Base-by-base conservation (phyloP, 768 basidiomycete genomes). In the Xerocomellus dryophilus region DNA sequence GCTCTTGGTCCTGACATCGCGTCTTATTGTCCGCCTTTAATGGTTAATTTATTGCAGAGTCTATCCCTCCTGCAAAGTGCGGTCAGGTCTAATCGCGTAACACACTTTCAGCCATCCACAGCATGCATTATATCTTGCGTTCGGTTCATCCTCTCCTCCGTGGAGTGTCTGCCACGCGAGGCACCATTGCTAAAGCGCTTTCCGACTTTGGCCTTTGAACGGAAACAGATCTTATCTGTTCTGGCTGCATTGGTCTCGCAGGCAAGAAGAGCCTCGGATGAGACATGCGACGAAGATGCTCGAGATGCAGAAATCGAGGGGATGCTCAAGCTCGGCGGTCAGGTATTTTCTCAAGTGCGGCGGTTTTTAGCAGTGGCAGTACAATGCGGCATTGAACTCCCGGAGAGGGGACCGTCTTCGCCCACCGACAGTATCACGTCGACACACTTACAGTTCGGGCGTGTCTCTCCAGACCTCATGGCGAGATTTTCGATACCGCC, bases 61-160 rank as follows among this genome's bases (percentile, higher is more conserved):
- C 76, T 98, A 38, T 86, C 88, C 8, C 78, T 98, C 40, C 78
- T 99, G 21, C 89, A 95, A 64, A 88, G 81, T 51, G 90, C 94
- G 6, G 93, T 93, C 18, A 78, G 83, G 40, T 77, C 83, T n/a
- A 85, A 85, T 61, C 84, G 90, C 43, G 73, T 82, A 25, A 73
- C 85, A 3, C 96, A 98, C 71, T 95, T 93, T 63, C 92, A 94
- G 64, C 94, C 96, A 7, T 88, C 93, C 3, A 92, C 95, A 0
- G 95, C 94, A 14, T 94, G 86, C 70, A 88, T 98, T 55, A 94
- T 99, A 61, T 93, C 93, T 12, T 92, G 90, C 50, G 93, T 98
- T 43, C 88, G 95, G 31, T 83, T 86, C 27, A 87, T 96, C 17
- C 80, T 99, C 41, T 82, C 85, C 27, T 81, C 87, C 11, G 85